Evolutionary conservation across 495 filamentous ascomycete genomes (phyloP).

Genomic region (Aspergillus nanangensis): DNA sequence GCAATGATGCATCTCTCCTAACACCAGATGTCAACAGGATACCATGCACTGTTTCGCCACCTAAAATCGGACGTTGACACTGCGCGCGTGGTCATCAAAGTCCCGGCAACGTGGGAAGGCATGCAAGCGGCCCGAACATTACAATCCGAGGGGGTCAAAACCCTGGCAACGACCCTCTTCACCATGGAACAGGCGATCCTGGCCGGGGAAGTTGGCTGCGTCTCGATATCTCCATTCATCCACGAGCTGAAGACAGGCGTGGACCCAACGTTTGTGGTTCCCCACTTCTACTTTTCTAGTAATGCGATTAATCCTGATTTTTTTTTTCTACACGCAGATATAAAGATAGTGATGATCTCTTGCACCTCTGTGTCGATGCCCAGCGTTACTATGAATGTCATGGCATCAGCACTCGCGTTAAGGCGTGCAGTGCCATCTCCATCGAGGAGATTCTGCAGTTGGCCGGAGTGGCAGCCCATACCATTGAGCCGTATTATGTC

Average conservation of each 20-base stretch:
- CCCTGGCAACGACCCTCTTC: slow-evolving; percentile 4
- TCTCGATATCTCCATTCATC: slow-evolving; percentile 8
- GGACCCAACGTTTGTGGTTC: not conserved
- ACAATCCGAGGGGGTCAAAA: not conserved
- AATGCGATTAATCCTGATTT: too few relatives aligned
- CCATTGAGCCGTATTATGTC: slow-evolving; percentile 1
- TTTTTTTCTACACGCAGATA: too few relatives aligned
- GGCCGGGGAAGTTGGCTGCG: slow-evolving; percentile 7
- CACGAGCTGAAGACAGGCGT: slow-evolving; percentile 1
- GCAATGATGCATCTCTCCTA: not conserved
- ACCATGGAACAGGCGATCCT: slow-evolving; percentile 7
- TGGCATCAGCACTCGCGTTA: not conserved
- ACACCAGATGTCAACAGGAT: not conserved
- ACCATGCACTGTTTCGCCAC: not conserved
- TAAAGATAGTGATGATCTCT: not conserved
- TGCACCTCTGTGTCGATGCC: not conserved
- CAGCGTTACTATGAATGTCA: slow-evolving; percentile 3
- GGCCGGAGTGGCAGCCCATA: slow-evolving; percentile 3
- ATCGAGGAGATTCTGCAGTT: slow-evolving; percentile 5
- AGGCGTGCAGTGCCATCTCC: not conserved
- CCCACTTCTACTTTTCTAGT: not conserved
- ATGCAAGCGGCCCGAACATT: slow-evolving; percentile 5
- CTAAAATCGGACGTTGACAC: not conserved
- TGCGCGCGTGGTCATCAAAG: slow-evolving; percentile 1
- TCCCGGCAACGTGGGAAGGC: slow-evolving; percentile 7